These are phyloP conservation scores for barley (Hordeum vulgare) DNA, from an alignment of 176 grass and related monocot genomes.

Conservation along the genomic window MorexV3_pseudomolecules_assembly NC_058522.1:241975537-241976036, in stretches of 20 bases:
- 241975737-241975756: neutral
- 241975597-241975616: neutral
- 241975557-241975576: neutral
- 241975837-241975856: constrained; percentile 8
- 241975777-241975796: neutral
- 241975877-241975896: neutral
- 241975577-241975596: neutral
- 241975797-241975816: neutral
- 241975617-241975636: neutral
- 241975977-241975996: neutral
- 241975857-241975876: neutral
- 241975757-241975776: neutral
- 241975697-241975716: neutral
- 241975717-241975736: neutral
- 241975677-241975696: neutral
- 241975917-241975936: neutral
- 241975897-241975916: neutral
- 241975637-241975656: neutral
- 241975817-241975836: neutral
- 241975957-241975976: neutral
- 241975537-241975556: neutral
- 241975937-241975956: neutral
- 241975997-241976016: constrained; percentile 16
- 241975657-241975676: too few species aligned
- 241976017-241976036: constrained; percentile 32